These are phyloP conservation scores for Collybiopsis confluens DNA, from an alignment of 768 basidiomycete genomes.

Conservation along the genomic window DNA sequence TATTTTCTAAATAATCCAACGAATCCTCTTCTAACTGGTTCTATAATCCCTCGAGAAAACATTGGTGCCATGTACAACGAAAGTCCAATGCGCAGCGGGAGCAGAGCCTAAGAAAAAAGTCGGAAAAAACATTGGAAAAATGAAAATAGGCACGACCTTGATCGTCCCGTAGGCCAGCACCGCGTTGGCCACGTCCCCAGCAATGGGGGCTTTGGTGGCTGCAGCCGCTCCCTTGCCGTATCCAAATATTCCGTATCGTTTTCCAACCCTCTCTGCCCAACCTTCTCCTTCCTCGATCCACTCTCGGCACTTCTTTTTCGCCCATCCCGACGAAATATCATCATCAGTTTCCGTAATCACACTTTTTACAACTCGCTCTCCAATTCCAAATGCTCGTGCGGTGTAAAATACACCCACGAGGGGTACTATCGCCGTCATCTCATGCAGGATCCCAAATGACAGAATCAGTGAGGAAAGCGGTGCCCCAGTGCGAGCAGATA, in stretches of 20 bases:
- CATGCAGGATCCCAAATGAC: slow-evolving; percentile 83
- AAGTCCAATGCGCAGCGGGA: slow-evolving; percentile 68
- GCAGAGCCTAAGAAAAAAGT: slow-evolving; percentile 73
- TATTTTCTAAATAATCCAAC: slow-evolving; percentile 24
- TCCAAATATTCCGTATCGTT: slow-evolving; percentile 78
- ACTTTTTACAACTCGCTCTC: slow-evolving; percentile 52
- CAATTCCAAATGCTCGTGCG: slow-evolving; percentile 62
- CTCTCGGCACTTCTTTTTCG: slow-evolving; percentile 34
- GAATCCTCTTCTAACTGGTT: slow-evolving; percentile 48
- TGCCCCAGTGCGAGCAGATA: slow-evolving; percentile 68
- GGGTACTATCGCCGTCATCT: slow-evolving; percentile 77
- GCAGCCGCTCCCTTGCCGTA: slow-evolving; percentile 48
- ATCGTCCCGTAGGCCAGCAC: slow-evolving; percentile 77
- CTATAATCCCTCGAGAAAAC: slow-evolving; percentile 64
- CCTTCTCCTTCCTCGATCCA: slow-evolving; percentile 80
- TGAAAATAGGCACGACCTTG: too few species aligned
- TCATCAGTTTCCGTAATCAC: slow-evolving; percentile 15
- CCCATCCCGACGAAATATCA: slow-evolving; percentile 27
- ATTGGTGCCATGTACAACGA: slow-evolving; percentile 71
- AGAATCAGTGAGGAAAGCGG: slow-evolving; percentile 72
- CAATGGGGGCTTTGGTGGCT: slow-evolving; percentile 37
- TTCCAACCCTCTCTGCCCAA: slow-evolving; percentile 68
- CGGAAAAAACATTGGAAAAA: too few species aligned
- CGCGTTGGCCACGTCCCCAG: slow-evolving; percentile 78
- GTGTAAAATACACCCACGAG: slow-evolving; percentile 71